A percentile compares a stretch with the other conserved stretches of the same genome.
phyloP scores from a whole-genome alignment of 2,329 filamentous ascomycete genomes.

The Arthroderma sp. region DNA sequence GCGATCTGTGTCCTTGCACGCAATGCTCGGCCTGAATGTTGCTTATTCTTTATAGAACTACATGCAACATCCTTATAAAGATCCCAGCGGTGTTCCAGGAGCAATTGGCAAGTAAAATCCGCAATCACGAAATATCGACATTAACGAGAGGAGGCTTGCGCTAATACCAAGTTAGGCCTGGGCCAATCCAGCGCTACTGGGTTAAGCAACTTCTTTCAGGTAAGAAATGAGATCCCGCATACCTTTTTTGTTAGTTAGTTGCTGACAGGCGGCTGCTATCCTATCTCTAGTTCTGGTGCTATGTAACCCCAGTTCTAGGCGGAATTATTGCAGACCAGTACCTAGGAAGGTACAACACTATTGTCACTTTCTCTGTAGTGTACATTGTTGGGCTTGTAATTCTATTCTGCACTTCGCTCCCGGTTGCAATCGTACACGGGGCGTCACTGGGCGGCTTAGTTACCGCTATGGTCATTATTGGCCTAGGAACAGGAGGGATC shows the following conservation, averaged over 20 bases:
- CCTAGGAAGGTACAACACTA: conserved; percentile 48
- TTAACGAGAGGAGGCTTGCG: not conserved
- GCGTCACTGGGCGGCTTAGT: conserved; percentile 42
- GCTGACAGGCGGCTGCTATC: not conserved
- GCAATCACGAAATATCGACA: not conserved
- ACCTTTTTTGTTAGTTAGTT: not conserved
- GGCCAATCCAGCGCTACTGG: conserved; percentile 34
- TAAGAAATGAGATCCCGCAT: not conserved
- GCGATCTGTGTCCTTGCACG: not conserved
- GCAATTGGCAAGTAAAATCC: conserved; percentile 16
- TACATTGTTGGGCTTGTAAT: conserved; percentile 46
- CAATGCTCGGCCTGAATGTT: not conserved
- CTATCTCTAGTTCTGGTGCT: conserved; percentile 35
- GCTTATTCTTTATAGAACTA: conserved; percentile 33
- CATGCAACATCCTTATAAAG: conserved; percentile 29
- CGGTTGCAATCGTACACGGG: conserved; percentile 36
- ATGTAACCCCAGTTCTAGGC: conserved; percentile 43
- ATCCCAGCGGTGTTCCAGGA: conserved; percentile 26
- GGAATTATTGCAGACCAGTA: conserved; percentile 48
- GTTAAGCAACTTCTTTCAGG: conserved; percentile 40
- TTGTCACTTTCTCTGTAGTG: conserved; percentile 41
- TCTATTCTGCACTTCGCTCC: conserved; percentile 43
- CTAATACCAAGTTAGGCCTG: conserved; percentile 11
- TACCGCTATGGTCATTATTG: conserved; percentile 47
- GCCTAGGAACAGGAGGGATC: conserved; percentile 53